These are phyloP conservation scores for Pseudogymnoascus sp. DNA, from an alignment of 2,329 filamentous ascomycete genomes.

Conservation along the genomic window DNA sequence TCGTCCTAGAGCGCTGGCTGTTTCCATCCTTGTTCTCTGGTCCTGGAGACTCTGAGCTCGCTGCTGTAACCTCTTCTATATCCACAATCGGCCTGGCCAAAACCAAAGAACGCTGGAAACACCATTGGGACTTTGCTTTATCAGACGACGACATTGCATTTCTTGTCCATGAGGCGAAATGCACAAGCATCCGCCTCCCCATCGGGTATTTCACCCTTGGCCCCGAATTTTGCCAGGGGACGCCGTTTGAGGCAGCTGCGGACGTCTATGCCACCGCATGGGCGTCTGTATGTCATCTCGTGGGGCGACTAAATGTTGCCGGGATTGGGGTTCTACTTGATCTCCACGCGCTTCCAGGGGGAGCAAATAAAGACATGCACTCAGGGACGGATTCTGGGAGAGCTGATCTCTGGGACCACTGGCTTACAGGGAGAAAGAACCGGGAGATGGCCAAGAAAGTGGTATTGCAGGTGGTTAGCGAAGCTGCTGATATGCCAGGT, in stretches of 20 bases:
- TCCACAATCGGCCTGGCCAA: conserved; percentile 38
- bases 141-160: conserved; percentile 44
- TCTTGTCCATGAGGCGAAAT: conserved; percentile 42
- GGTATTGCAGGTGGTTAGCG: conserved; percentile 39
- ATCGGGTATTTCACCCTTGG: conserved; percentile 53
- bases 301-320: conserved; percentile 35
- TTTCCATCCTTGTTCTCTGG: conserved; percentile 41
- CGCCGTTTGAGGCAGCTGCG: conserved; percentile 40
- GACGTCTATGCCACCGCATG: conserved; percentile 46
- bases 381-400: conserved; percentile 45
- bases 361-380: conserved; percentile 47
- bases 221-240: conserved; percentile 39
- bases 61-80: conserved; percentile 39
- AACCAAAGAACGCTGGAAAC: conserved; percentile 43
- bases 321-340: conserved; percentile 51
- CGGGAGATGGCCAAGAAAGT: conserved; percentile 40
- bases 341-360: conserved; percentile 50
- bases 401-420: conserved; percentile 41
- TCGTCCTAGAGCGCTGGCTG: conserved; percentile 53
- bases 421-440: conserved; percentile 28
- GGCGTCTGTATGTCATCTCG: conserved; percentile 39
- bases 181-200: conserved; percentile 50
- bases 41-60: conserved; percentile 40
- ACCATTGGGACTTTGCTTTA: conserved; percentile 44
- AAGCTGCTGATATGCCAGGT: conserved; percentile 22